A percentile compares a stretch with the other conserved stretches of the same genome.
These are phyloP conservation scores for Lodderomyces elongisporus DNA, from an alignment of 1,139 yeast genomes.

Conservation along the genomic window DNA sequence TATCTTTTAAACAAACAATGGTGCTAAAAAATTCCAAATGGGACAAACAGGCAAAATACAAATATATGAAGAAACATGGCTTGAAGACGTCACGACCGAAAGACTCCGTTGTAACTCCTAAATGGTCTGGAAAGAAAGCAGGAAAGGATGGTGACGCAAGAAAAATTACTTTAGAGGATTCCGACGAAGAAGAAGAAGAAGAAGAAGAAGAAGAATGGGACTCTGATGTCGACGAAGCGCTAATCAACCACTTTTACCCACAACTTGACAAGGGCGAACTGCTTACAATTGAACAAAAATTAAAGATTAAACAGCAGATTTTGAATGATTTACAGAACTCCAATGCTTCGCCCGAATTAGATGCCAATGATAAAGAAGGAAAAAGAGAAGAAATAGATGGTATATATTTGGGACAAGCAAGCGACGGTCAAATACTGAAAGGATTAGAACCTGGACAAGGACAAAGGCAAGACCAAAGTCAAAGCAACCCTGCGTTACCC, in stretches of 20 bases:
- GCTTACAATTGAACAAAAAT: conserved; percentile 32
- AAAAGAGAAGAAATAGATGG: conserved; percentile 21
- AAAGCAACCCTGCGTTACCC: conserved; percentile 4
- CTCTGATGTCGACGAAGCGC: conserved; percentile 40
- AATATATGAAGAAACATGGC: conserved; percentile 40
- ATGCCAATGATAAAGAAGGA: conserved; percentile 11
- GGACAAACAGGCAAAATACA: conserved; percentile 41
- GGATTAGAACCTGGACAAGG: too few species aligned
- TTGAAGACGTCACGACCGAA: conserved; percentile 13
- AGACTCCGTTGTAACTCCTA: conserved; percentile 16
- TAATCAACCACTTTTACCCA: conserved; percentile 41
- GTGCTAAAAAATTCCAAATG: conserved; percentile 43
- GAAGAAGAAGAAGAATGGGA: conserved; percentile 46
- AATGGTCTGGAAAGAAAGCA: conserved; percentile 36
- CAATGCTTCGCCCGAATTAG: conserved; percentile 9
- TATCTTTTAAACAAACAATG: too few species aligned
- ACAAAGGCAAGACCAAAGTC: conserved; percentile 10
- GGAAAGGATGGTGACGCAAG: conserved; percentile 8
- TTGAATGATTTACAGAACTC: conserved; percentile 24
- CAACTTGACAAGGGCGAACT: conserved; percentile 28
- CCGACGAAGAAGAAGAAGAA: too few species aligned
- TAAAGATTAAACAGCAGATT: conserved; percentile 35
- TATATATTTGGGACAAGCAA: conserved; percentile 35
- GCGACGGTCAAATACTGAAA: too few species aligned
- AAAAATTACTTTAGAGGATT: conserved; percentile 23